Evolutionary conservation across 1,284 basidiomycete genomes (phyloP), one percentile per base, ranked within the genome.

Genomic region (Ceratobasidium sp.): DNA sequence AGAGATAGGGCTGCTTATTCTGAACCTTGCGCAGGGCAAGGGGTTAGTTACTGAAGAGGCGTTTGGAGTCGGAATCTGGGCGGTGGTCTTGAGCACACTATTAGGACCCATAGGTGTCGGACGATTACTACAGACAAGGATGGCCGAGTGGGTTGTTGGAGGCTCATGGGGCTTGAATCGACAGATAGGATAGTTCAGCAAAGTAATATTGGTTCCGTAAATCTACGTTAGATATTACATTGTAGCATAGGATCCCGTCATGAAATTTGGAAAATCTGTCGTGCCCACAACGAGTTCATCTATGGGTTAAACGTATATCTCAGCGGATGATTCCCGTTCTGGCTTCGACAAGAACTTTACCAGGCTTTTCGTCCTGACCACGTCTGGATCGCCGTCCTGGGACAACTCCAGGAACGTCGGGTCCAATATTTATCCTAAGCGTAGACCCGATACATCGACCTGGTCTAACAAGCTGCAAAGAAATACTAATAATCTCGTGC

Each of bases 21-120:
- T 80, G 9, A 53, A 77, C 24, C 49, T 77, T 29, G 77, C 73
- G 0, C 68, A 77, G 56, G 51, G 54, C 29, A 71, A 76, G 56
- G 75, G 75, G 11, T 80, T 85, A 6, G 78, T 85, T 3, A 77
- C 77, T 24, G 81, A 83, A 34, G 84, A 86, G 61, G 81, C 83
- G 19, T 87, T 85, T 77, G 77, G 85, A 39, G 79, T 86, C 9
- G 82, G 82, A 37, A 82, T 84, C 11, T 87, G 86, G 86, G 85
- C 85, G 1, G 85, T 86, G 63, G 79, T 86, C n/a, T 51, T 87
- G 2, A 86, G 85, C 77, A 87, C 86, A 0, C 81, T 87, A 39
- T 69, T 84, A 0, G 86, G 86, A 0, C 86, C 86, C 0, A 78
- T 86, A 1, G 79, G 79, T 31, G 83, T 86, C 2, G 83, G 84